A percentile compares a stretch with the other conserved stretches of the same genome.
phyloP scores from a whole-genome alignment of 1,284 basidiomycete genomes.

The Sphagnurus paluster region DNA sequence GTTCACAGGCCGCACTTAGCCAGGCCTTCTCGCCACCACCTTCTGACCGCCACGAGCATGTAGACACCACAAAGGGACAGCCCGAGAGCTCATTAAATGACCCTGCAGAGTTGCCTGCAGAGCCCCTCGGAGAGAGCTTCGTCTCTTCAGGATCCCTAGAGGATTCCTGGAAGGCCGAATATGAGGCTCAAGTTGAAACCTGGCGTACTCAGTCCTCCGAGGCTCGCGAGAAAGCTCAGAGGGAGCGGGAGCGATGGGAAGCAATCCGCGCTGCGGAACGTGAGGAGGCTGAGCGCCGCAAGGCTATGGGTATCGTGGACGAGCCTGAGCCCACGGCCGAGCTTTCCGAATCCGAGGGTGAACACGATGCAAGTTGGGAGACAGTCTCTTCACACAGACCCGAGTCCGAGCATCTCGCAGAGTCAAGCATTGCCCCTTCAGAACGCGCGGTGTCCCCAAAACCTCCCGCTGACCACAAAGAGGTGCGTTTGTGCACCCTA shows the following conservation, averaged over 20 bases:
- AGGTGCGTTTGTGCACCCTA: no score
- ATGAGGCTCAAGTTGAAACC: conserved; percentile 65
- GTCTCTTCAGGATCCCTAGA: conserved; percentile 22
- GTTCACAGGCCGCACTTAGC: conserved; percentile 32
- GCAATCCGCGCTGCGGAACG: conserved; percentile 44
- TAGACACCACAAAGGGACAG: conserved; percentile 4
- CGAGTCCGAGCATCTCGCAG: conserved; percentile 19
- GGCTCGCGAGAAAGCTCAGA: conserved; percentile 74
- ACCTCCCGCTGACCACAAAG: no score
- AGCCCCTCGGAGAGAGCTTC: conserved; percentile 12
- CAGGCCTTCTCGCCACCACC: conserved; percentile 36
- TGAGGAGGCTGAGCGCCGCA: conserved; percentile 37
- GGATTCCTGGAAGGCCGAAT: conserved; percentile 48
- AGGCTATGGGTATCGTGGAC: conserved; percentile 24
- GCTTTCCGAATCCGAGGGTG: conserved; percentile 19
- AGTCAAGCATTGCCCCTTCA: conserved; percentile 8
- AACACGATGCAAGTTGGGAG: conserved; percentile 53
- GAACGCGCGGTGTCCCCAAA: conserved; percentile 19
- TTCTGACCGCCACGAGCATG: conserved; percentile 22
- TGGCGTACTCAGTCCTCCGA: conserved; percentile 79
- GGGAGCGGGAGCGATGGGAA: conserved; percentile 74
- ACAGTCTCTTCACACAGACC: conserved; percentile 39
- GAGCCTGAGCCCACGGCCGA: no score
- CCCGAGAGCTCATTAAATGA: conserved; percentile 4
- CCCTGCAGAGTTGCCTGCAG: not conserved